Conservation (phyloP, 108 stramenopile genomes). For the Bacterosira constricta region DNA sequence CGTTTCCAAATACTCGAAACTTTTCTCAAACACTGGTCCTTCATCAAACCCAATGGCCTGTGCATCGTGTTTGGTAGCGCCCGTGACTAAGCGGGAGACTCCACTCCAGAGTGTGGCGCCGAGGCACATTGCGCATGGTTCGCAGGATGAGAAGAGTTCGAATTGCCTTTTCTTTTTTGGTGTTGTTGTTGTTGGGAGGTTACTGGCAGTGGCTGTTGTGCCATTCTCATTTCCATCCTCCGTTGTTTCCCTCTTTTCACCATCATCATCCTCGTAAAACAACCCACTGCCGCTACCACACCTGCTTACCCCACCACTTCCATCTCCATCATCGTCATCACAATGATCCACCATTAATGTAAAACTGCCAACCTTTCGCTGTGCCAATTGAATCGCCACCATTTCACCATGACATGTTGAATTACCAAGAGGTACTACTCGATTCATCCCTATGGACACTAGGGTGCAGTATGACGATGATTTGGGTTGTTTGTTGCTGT, state of each 20-base stretch:
- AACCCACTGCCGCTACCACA: too few relatives aligned
- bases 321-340: constrained; percentile 19
- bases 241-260: background rate
- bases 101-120: constrained; percentile 89
- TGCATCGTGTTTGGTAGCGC: constrained; percentile 82
- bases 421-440: constrained; percentile 75
- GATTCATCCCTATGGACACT: constrained; percentile 75
- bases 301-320: constrained; percentile 23
- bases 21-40: constrained; percentile 83
- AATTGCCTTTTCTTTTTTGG: constrained; percentile 37
- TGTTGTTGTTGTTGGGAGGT: background rate
- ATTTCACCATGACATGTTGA: constrained; percentile 89
- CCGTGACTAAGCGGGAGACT: constrained; percentile 76
- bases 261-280: constrained; percentile 24
- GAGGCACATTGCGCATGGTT: constrained; percentile 87
- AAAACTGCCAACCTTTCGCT: constrained; percentile 59
- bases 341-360: constrained; percentile 44
- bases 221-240: background rate
- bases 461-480: constrained; percentile 29
- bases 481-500: background rate
- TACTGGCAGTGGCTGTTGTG: background rate
- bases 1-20: constrained; percentile 69
- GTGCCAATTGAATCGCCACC: constrained; percentile 86
- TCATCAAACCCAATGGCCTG: constrained; percentile 88
- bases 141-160: constrained; percentile 82